Percentiles rank a stretch among this genome's conserved stretches.
Conservation (phyloP, 2,329 filamentous ascomycete genomes). For the Alternaria burnsii region DNA sequence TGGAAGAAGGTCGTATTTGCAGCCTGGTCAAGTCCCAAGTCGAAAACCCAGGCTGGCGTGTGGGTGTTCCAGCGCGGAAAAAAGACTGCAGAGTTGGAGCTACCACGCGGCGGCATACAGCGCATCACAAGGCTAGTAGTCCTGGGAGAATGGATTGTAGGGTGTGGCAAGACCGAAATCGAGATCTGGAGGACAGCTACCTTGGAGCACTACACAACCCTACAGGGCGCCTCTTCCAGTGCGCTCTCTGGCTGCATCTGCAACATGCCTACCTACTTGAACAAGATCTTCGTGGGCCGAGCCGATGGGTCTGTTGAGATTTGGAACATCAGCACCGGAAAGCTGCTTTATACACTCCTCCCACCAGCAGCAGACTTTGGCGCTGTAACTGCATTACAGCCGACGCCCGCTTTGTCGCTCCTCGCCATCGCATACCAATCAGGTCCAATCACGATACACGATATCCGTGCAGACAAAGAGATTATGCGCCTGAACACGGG, state of each 20-base stretch:
- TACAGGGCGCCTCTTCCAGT: slow-evolving; percentile 68
- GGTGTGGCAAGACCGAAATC: slow-evolving; percentile 75
- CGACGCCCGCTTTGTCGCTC: slow-evolving; percentile 82
- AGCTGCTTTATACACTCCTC: slow-evolving; percentile 88
- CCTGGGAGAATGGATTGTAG: slow-evolving; percentile 92
- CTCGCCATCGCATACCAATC: slow-evolving; percentile 87
- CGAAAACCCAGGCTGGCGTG: slow-evolving; percentile 69
- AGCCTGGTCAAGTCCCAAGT: slow-evolving; percentile 77
- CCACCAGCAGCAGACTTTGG: slow-evolving; percentile 77
- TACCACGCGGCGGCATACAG: slow-evolving; percentile 71
- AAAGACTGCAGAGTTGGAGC: slow-evolving; percentile 77
- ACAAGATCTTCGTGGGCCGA: slow-evolving; percentile 92
- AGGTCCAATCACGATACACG: slow-evolving; percentile 80
- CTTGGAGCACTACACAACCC: slow-evolving; percentile 88
- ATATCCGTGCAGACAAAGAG: slow-evolving; percentile 79
- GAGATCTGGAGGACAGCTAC: slow-evolving; percentile 89
- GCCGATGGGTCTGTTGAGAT: slow-evolving; percentile 92
- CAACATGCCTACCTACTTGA: slow-evolving; percentile 93
- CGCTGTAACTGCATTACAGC: slow-evolving; percentile 84
- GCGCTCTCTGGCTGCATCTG: slow-evolving; percentile 80
- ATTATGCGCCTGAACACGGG: slow-evolving; percentile 75
- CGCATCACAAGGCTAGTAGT: slow-evolving; percentile 80
- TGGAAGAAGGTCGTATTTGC: slow-evolving; percentile 89
- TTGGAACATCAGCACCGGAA: slow-evolving; percentile 94
- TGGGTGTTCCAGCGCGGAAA: slow-evolving; percentile 95